A percentile compares a stretch with the other conserved stretches of the same genome.
Conservation (phyloP, 1,139 yeast genomes). For the Taphrina confusa region DNA sequence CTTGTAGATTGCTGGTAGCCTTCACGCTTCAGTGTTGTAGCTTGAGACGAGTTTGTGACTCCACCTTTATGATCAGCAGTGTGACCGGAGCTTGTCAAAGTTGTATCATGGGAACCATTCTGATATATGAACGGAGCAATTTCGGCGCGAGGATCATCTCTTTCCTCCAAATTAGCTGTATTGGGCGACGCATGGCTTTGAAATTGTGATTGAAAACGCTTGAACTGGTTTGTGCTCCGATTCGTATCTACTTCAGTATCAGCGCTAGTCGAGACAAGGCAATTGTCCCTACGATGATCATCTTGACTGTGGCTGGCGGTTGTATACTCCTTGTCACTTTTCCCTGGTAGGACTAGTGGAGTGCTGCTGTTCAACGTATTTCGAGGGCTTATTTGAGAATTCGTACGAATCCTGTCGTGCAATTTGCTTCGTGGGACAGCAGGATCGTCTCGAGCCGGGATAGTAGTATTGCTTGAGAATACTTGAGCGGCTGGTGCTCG, state of each 20-base stretch:
- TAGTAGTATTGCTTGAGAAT: neutral
- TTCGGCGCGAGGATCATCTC: neutral
- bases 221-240: neutral
- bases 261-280: neutral
- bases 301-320: neutral
- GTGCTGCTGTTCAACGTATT: neutral
- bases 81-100: too few relatives aligned
- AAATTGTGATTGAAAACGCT: neutral
- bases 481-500: slow-evolving; percentile 1
- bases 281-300: neutral
- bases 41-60: neutral
- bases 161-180: neutral
- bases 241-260: neutral
- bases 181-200: neutral
- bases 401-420: neutral
- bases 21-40: neutral
- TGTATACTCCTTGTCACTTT: neutral
- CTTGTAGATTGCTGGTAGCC: neutral
- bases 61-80: too few relatives aligned
- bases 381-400: slow-evolving; percentile 4
- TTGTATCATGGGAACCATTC: too few relatives aligned
- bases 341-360: neutral
- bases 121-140: slow-evolving; percentile 18
- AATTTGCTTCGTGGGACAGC: neutral
- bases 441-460: neutral